Evolutionary conservation across 208 protist genomes (phyloP), one percentile per base, ranked within the genome.

Genomic region (Wallacemonas rigidus): DNA sequence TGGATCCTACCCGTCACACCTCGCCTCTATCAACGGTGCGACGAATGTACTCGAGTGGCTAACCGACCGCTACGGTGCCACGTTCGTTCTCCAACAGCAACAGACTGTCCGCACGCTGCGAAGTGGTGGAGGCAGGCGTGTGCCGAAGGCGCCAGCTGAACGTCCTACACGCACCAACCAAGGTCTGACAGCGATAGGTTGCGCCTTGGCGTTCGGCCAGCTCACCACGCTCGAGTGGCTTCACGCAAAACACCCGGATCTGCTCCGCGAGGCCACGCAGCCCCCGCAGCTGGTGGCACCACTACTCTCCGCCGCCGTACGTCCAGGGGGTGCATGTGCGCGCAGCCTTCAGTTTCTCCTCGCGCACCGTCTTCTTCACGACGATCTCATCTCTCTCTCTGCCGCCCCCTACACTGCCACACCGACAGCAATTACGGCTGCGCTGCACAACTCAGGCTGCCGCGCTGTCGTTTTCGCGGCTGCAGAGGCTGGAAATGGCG

Each of bases 171-270:
- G 61, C 26, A 26, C 26, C 26, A 26, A 26, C n/a, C 73, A 81
- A 39, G 47, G 62, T 17, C 47, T 87, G 51, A 81, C 50, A 57
- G 78, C 78, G 9, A 69, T 77, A 67, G 71, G 78, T 58, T 72
- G 58, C 40, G 82, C 86, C 11, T 58, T 83, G 62, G 76, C 77
- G 43, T 51, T 71, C 8, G 81, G 83, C 15, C 83, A 85, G 54
- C 41, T 77, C 1, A 44, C 63, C 2, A 50, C 82, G 48, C 76
- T 91, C 50, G 68, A 82, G 54, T 88, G 81, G 80, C 57, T 91
- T 3, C 67, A 83, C 40, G 44, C 6, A 8, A 56, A 48, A 5
- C 53, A 91, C 64, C 73, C 80, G 1, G 57, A 5, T 3, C 54
- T 75, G 15, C 4, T 82, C 38, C 14, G 39, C 15, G 60, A 36